Base-by-base conservation (phyloP, 345 rosid genomes). In the Brassica nigra region DNA sequence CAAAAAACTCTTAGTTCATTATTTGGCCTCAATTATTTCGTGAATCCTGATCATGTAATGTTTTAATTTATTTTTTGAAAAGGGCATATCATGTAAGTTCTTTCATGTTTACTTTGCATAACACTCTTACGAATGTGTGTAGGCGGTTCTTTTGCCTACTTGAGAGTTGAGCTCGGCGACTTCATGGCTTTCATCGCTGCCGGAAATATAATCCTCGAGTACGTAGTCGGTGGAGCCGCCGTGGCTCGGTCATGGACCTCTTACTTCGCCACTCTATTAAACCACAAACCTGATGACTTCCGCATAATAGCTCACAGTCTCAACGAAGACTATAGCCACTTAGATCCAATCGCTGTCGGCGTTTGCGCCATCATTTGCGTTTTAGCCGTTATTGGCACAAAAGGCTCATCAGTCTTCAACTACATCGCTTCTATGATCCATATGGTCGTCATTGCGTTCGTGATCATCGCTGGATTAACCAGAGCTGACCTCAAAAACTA, bases 81-180 rank as follows among this genome's bases (percentile, higher is more conserved):
- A 18, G 18, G 18, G 18, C 18, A 18, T 18, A 42, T 16, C 39
- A 58, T 34, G 16, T 52, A 12, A 14, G 15, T 14, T 34, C 0
- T 14, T 30, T 3, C 7, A 6, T 42, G 8, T 33, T 11, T 28
- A 57, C 36, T 11, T 0, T 18, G 18, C 18, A 18, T 18, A 18
- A 18, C 18, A 18, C 18, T 0, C 18, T 18, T 18, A 18, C 18
- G 18, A 18, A 18, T 18, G 18, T 18, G n/a, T 70, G 30, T 59
- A 86, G 97, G 98, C 31, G 98, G 97, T 12, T 94, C 97, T 30
- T 94, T 94, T 64, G 98, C 97, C 12, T 94, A 94, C 83, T 78
- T 94, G 23, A 84, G 97, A 78, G 90, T 94, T 29, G 98, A 94
- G 84, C 87, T 92, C 6, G 97, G 98, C 8, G 98, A 94, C 78